Conservation (phyloP, 2,329 filamentous ascomycete genomes). For the Aureobasidium vineae region DNA sequence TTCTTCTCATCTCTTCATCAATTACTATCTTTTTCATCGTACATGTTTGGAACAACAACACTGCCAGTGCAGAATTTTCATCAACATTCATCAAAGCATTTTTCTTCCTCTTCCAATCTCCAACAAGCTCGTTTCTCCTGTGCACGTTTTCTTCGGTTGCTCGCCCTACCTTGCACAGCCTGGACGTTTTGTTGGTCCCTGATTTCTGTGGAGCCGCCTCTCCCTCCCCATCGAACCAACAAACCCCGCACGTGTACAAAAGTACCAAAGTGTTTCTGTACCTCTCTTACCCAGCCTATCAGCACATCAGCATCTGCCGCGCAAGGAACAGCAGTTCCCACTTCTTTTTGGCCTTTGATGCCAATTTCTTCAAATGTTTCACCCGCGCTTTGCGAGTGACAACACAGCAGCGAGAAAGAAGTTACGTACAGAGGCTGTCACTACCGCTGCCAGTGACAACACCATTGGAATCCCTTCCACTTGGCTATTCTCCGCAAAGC, state of each 20-base stretch:
- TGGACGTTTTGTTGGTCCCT: conserved; percentile 4
- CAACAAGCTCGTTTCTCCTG: too few species aligned
- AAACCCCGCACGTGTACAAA: conserved; percentile 19
- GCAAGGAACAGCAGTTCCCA: conserved; percentile 12
- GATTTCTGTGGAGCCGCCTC: not conserved
- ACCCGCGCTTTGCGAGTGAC: not conserved
- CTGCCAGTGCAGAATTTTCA: conserved; percentile 4
- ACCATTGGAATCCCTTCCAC: not conserved
- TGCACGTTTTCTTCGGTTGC: not conserved
- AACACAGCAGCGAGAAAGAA: not conserved
- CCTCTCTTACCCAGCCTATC: not conserved
- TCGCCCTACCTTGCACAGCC: conserved; percentile 15
- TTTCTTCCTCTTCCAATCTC: not conserved
- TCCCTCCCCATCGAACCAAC: conserved; percentile 7
- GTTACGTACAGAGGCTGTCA: not conserved
- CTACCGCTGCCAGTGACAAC: not conserved
- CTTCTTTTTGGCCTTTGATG: not conserved
- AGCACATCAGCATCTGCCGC: not conserved
- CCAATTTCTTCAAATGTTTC: not conserved
- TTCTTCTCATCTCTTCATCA: not conserved
- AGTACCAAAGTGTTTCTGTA: conserved; percentile 9
- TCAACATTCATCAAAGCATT: not conserved
- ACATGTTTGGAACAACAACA: not conserved
- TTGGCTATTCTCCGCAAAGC: not conserved
- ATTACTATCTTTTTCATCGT: not conserved